Evolutionary conservation across 352 stramenopile species (phyloP), one percentile per base, ranked within the genome.

Genomic region (Saprolegnia diclina): DNA sequence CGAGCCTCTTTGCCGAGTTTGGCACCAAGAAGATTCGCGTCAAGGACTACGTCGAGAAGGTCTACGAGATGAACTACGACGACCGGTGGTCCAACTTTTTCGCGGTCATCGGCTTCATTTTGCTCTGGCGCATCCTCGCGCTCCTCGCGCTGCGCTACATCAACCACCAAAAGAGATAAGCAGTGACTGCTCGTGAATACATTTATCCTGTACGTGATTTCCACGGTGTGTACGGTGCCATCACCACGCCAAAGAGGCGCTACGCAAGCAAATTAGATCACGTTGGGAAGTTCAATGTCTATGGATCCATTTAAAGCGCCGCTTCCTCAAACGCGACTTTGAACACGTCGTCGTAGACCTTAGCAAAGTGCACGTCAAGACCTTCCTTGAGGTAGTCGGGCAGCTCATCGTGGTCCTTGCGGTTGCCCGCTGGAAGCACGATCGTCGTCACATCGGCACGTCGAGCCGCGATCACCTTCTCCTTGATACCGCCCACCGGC

Each of bases 401-500:
- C 50, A 99, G 79, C 67, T 94, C 81, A n/a, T 99, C 96, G 72
- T 97, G 98, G 75, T 99, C 97, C 52, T 94, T 87, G 71, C 93
- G 84, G 82, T 99, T 99, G 26, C 86, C 94, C 21, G 87, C 75
- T 13, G 97, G 97, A 3, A 99, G 71, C 32, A 99, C 81, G 21
- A 99, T 85, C 1, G 83, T 96, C 53, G 87, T 98, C 10, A 99
- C 95, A 14, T 96, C 95, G 22, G 97, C 88, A 62, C 97, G 86
- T 63, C 97, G 89, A 22, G 97, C 97, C n/a, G 96, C 97, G 71
- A 99, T 99, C 42, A 90, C 97, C 83, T 99, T 99, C 79, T 99
- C 97, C 81, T 99, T 99, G 73, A 99, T 99, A 42, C 97, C 97
- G 63, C 97, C 97, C 7, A 99, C 95, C 11, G 97, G 94, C n/a